Conservation (phyloP, 306 rosid genomes). For the Vigna trinervia region DNA sequence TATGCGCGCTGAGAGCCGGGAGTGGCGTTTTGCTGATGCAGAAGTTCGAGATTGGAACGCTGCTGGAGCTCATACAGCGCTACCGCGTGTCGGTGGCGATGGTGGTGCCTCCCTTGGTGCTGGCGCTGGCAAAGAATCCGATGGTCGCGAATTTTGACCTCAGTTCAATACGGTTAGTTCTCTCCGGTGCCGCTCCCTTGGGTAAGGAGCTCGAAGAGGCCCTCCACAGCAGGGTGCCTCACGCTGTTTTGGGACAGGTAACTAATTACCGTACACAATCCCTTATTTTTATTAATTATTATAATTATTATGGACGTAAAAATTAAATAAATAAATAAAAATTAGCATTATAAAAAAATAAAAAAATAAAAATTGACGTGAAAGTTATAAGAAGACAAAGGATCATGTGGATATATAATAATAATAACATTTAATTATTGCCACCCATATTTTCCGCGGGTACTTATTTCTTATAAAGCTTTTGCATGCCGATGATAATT, state of each 20-base stretch:
- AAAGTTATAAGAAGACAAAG: no score
- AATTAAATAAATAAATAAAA: no score
- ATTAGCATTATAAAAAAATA: no score
- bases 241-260: conserved; percentile 83
- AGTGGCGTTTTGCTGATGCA: conserved; percentile 71
- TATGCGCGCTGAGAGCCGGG: conserved; percentile 71
- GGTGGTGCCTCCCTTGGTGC: conserved; percentile 89
- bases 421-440: no score
- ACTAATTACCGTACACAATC: no score
- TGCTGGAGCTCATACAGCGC: conserved; percentile 60
- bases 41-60: conserved; percentile 75
- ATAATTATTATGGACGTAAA: no score
- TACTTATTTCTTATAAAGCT: no score
- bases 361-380: no score
- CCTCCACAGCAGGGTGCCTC: conserved; percentile 65
- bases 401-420: no score
- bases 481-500: no score
- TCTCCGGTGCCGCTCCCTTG: conserved; percentile 90
- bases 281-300: no score
- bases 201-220: conserved; percentile 87
- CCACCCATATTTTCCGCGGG: no score
- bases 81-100: conserved; percentile 74
- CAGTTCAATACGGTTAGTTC: conserved; percentile 66
- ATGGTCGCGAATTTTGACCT: conserved; percentile 68
- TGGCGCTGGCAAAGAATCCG: conserved; percentile 81